A percentile compares a stretch with the other conserved stretches of the same genome.
Conservation (phyloP, 345 rosid genomes). For the Cardamine resedifolia region DNA sequence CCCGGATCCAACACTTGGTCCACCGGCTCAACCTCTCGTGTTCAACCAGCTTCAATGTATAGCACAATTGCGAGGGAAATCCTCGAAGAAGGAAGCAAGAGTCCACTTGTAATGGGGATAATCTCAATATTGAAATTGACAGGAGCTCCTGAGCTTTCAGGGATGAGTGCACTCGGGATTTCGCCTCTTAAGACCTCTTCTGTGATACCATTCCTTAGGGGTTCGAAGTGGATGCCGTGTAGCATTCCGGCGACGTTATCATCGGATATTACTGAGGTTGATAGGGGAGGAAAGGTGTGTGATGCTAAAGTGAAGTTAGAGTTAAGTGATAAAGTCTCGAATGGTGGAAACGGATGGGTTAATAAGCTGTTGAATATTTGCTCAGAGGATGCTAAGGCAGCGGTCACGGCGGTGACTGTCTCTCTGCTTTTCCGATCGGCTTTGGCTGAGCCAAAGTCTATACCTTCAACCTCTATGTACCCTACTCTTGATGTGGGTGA, state of each 20-base stretch:
- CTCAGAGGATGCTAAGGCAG: slow-evolving; percentile 89
- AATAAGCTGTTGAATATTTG: slow-evolving; percentile 52
- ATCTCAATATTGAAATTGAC: slow-evolving; percentile 58
- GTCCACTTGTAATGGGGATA: slow-evolving; percentile 52
- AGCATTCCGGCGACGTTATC: slow-evolving; percentile 44
- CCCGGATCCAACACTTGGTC: slow-evolving; percentile 23
- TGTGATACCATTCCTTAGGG: slow-evolving; percentile 65
- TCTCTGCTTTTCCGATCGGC: slow-evolving; percentile 69
- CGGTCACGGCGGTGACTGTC: slow-evolving; percentile 77
- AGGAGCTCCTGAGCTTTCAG: slow-evolving; percentile 37
- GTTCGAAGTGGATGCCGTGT: slow-evolving; percentile 75
- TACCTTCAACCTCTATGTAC: slow-evolving; percentile 76
- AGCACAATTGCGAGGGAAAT: slow-evolving; percentile 52
- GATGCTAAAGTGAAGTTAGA: slow-evolving; percentile 35
- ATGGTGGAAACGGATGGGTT: slow-evolving; percentile 53
- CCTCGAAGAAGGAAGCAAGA: slow-evolving; percentile 43
- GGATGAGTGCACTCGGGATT: slow-evolving; percentile 46
- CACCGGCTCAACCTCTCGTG: too few species aligned
- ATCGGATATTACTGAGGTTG: slow-evolving; percentile 44
- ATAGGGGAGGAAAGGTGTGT: slow-evolving; percentile 45
- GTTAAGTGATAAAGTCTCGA: slow-evolving; percentile 39
- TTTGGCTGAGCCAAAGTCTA: slow-evolving; percentile 84
- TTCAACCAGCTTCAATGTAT: slow-evolving; percentile 37
- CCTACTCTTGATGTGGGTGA: slow-evolving; percentile 90
- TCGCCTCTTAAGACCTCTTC: slow-evolving; percentile 59